Conservation (phyloP, 441 rosid species). For the Metrosideros polymorpha region DNA sequence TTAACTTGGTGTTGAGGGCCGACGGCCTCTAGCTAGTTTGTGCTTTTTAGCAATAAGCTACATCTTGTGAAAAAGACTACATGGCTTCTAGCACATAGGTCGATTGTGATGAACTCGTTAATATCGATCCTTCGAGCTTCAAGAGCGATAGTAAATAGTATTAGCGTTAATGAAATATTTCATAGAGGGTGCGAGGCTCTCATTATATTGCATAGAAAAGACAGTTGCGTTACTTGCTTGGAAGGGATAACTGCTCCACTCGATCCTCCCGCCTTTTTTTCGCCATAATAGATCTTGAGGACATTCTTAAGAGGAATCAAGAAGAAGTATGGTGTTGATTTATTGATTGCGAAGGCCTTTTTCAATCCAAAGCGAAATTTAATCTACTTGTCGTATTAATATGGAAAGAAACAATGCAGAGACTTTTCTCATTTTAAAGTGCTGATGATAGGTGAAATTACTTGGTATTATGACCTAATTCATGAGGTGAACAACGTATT, state of each 20-base stretch:
- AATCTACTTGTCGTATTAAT: background rate
- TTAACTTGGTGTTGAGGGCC: background rate
- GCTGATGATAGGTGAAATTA: background rate
- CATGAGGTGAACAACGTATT: rapidly evolving
- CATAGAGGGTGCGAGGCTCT: background rate
- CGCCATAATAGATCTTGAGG: background rate
- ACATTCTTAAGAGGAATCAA: background rate
- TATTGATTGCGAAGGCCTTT: background rate
- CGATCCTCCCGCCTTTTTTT: background rate
- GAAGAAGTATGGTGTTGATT: background rate
- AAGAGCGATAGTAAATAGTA: background rate
- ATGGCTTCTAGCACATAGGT: background rate
- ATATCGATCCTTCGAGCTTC: background rate
- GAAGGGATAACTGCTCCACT: background rate
- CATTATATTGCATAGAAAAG: background rate
- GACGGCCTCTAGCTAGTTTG: background rate
- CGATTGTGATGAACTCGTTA: background rate
- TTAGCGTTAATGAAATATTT: background rate
- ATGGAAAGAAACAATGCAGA: background rate
- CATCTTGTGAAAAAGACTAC: rapidly evolving
- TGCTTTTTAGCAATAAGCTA: background rate
- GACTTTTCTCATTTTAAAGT: background rate
- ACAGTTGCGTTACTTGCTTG: background rate
- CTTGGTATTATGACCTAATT: background rate
- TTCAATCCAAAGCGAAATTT: background rate